Base-by-base conservation (phyloP, 2,329 filamentous ascomycete genomes). In the Aspergillus melleus region DNA sequence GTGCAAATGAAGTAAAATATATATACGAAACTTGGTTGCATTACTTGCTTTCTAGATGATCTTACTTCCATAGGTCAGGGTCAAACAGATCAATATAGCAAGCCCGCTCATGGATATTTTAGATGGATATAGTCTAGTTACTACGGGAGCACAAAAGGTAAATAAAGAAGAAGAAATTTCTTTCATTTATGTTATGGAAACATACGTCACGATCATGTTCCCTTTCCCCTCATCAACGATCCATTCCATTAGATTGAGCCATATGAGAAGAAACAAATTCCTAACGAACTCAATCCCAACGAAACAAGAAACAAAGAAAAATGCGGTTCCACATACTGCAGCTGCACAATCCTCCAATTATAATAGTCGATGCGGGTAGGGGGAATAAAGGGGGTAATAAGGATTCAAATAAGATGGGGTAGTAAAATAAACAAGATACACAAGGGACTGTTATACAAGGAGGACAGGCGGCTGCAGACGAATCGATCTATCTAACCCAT, bases 381-480 rank as follows among this genome's bases (percentile, higher is more conserved):
- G 61, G 61, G 57, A 57, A 46, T 46, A 54, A 50, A 62, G 54
- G 54, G 11, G 32, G 32, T 36, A 42, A n/a, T 42, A n/a, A 42
- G 52, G 59, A 54, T 56, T 39, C 55, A 44, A 57, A 62, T 57
- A 61, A 54, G 55, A 49, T 24, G 26, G 26, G 65, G 54, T 67
- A 64, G 63, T 57, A 50, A 61, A 47, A 56, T 39, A 63, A 42
- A 60, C 36, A 54, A 47, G 26, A 54, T 54, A 54, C 52, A 55
- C 53, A 55, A 39, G 49, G 51, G 58, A 67, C 66, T 69, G 65
- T 68, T 70, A 70, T 71, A 72, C 68, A 72, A 49, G 62, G 67
- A 68, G 58, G 63, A 67, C 50, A 61, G 46, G 62, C 46, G 63
- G 62, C 61, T 63, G 60, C 63, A 60, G 61, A 60, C 50, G 50